Percentiles rank a stretch among this genome's conserved stretches.
Conservation (phyloP, 345 rosid genomes). For the Rhizophora apiculata region DNA sequence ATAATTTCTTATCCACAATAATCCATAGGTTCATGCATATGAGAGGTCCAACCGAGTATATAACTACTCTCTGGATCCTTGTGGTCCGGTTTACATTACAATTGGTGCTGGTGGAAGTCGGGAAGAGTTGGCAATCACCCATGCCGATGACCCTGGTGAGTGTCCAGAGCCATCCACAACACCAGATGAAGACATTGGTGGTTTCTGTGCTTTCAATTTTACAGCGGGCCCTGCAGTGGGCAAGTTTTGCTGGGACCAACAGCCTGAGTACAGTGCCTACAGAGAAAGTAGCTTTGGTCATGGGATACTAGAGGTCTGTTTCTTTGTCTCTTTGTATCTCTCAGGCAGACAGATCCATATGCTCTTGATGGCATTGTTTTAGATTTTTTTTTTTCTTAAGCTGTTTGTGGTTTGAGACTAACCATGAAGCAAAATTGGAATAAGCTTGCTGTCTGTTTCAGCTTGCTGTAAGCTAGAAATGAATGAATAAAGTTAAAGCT, state of each 20-base stretch:
- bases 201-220: slow-evolving; percentile 73
- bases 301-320: slow-evolving; percentile 78
- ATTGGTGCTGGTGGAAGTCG: slow-evolving; percentile 75
- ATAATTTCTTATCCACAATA: not conserved
- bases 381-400: not conserved
- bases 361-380: not conserved
- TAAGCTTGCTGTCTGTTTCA: too few relatives aligned
- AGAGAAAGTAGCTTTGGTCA: slow-evolving; percentile 94
- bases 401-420: not conserved
- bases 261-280: slow-evolving; percentile 88
- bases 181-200: slow-evolving; percentile 45
- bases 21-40: slow-evolving; percentile 75
- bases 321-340: not conserved
- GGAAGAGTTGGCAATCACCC: slow-evolving; percentile 51
- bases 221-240: slow-evolving; percentile 64
- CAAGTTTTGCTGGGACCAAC: slow-evolving; percentile 80
- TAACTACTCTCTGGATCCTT: slow-evolving; percentile 72
- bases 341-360: too few relatives aligned
- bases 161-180: slow-evolving; percentile 60
- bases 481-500: too few relatives aligned
- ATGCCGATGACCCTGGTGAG: slow-evolving; percentile 82
- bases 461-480: too few relatives aligned
- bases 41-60: slow-evolving; percentile 90
- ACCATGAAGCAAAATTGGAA: too few relatives aligned
- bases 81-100: slow-evolving; percentile 68